Evolutionary conservation across 108 stramenopile species (phyloP).

Genomic region (Cyclotella atomus): DNA sequence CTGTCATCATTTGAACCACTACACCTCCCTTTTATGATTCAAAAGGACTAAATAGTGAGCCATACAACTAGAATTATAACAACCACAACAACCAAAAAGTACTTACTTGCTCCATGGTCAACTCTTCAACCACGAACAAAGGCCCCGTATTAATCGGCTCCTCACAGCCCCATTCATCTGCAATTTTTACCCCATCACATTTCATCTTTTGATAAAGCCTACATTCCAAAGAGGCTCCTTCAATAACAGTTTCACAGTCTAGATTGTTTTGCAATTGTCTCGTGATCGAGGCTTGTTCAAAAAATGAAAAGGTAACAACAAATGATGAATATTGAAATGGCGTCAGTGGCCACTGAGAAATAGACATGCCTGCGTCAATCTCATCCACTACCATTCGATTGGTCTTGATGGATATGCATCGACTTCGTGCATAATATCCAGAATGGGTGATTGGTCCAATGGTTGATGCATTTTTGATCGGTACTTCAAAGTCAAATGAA

Average conservation of each 20-base stretch:
- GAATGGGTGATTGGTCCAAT: conserved; percentile 18
- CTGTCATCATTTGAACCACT: conserved; percentile 1
- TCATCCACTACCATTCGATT: conserved; percentile 5
- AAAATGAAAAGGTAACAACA: conserved; percentile 23
- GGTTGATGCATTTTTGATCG: not conserved
- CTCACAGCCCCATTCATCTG: conserved; percentile 43
- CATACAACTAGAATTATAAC: not conserved
- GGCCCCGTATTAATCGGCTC: not conserved
- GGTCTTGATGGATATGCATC: conserved; percentile 28
- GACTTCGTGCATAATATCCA: conserved; percentile 24
- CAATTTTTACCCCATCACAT: conserved; percentile 22
- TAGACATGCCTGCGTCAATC: conserved; percentile 23
- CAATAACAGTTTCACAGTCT: not conserved
- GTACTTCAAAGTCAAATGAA: not conserved
- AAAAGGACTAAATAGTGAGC: not conserved
- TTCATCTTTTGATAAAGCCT: conserved; percentile 28
- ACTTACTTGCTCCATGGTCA: conserved; percentile 11
- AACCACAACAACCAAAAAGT: not conserved
- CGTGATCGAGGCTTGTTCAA: not conserved
- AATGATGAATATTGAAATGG: conserved; percentile 40
- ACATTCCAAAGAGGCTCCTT: conserved; percentile 27
- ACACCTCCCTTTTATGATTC: not conserved
- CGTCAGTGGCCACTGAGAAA: conserved; percentile 14
- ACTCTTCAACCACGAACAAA: conserved; percentile 18
- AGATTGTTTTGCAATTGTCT: conserved; percentile 4